A percentile compares a stretch with the other conserved stretches of the same genome.
These are phyloP conservation scores for Globomyces sp. DNA, from an alignment of 371 early-diverging fungal species.

Conservation along the genomic window DNA sequence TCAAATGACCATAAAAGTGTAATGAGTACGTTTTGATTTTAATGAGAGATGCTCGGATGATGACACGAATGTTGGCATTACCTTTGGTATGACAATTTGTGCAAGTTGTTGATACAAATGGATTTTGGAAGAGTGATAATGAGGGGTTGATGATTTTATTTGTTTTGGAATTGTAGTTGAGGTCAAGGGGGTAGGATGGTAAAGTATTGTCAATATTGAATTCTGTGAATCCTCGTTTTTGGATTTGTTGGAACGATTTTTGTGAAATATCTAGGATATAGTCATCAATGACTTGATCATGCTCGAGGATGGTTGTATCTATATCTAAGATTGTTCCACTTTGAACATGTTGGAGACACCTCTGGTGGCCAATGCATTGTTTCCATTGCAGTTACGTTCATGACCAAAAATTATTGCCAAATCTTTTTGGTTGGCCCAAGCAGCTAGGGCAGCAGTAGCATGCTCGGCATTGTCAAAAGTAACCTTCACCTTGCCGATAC, in stretches of 20 bases:
- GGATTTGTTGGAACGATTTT: not conserved
- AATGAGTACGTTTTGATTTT: not conserved
- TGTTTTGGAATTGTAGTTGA: not conserved
- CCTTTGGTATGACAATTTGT: not conserved
- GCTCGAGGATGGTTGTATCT: not conserved
- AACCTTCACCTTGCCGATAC: not conserved
- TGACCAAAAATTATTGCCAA: not conserved
- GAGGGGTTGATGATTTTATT: not conserved
- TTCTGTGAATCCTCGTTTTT: too few relatives aligned
- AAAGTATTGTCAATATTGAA: not conserved
- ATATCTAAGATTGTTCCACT: not conserved
- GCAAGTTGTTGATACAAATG: not conserved
- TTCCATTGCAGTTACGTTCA: not conserved
- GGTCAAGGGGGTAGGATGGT: not conserved
- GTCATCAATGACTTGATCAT: not conserved
- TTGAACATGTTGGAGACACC: too few relatives aligned
- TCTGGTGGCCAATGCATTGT: not conserved
- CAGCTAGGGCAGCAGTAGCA: not conserved
- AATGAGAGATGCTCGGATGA: not conserved
- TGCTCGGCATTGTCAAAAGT: conserved; percentile 2
- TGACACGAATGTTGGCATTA: not conserved
- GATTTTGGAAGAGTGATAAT: not conserved
- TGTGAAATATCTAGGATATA: not conserved
- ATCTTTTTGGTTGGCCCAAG: not conserved
- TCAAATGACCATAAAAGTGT: not conserved